phyloP scores from a whole-genome alignment of 78 protist species.

The Isochrysis galbana region DNA sequence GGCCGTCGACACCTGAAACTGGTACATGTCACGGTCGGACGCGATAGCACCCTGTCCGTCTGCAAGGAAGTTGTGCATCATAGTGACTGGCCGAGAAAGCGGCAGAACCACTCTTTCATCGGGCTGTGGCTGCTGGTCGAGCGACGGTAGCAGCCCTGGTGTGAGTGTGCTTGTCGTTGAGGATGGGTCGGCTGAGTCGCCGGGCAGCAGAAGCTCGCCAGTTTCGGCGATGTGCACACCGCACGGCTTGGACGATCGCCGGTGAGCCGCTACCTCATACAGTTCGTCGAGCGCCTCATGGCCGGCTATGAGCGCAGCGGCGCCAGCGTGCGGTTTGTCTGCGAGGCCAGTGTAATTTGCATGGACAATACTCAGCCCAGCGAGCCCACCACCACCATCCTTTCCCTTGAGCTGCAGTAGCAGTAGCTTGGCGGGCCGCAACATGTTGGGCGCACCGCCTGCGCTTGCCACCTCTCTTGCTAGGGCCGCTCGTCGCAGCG shows the following conservation, averaged over 20 bases:
- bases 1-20: background rate
- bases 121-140: background rate
- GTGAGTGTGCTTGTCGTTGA: background rate
- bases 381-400: background rate
- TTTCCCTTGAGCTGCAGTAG: background rate
- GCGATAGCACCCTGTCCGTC: background rate
- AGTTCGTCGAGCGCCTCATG: background rate
- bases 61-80: background rate
- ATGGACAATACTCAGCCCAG: background rate
- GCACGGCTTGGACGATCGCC: background rate
- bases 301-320: background rate
- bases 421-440: background rate
- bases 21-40: background rate
- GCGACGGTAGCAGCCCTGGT: background rate
- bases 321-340: background rate
- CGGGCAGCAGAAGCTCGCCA: background rate
- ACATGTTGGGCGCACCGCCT: background rate
- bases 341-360: background rate
- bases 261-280: background rate
- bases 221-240: constrained; percentile 1
- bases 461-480: background rate
- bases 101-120: background rate
- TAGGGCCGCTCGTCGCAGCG: background rate
- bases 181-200: background rate
- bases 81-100: background rate